Base-by-base conservation (phyloP, 176 grass and related monocot species). In the Zizania latifolia region DNA sequence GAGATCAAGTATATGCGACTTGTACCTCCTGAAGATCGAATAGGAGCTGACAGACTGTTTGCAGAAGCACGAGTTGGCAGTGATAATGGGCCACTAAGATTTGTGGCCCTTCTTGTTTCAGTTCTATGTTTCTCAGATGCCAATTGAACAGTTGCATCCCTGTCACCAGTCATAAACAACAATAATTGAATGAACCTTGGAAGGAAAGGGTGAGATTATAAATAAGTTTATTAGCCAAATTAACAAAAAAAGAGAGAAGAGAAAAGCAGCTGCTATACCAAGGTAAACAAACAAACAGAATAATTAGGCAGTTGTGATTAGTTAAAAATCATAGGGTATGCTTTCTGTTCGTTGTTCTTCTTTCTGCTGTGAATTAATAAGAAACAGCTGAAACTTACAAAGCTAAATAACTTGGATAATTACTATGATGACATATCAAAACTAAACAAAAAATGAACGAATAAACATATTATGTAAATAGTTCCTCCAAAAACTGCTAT, bases 31-130 rank as follows among this genome's bases (percentile, higher is more conserved):
- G 95, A 89, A 80, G 89, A 94, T 58, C 92, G 84, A 78, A 94
- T 94, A 64, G 95, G 95, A 92, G 95, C 95, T 34, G 95, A 99
- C 32, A 88, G 72, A 90, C 95, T 99, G 77, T 99, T 99, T 86
- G 95, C 95, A 70, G 95, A 94, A 50, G 95, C 95, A 86, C 95
- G 92, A 84, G 87, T 99, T 80, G 95, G 95, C 77, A 99, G 81
- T 77, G 91, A 91, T 53, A 99, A 75, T 70, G 95, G 95, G 54
- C 95, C 95, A 62, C 95, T 99, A 64, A 99, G 90, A 81, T 92
- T 99, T 70, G 75, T n/a, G 35, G 76, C 82, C 90, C 81, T 89
- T 62, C 89, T 90, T 2, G 50, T 57, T 13, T 99, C 91, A 82
- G 15, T 82, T 90, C 78, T 94, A 81, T 84, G 88, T 83, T 87